phyloP scores from a whole-genome alignment of 495 filamentous ascomycete genomes.

The Talaromyces nanjingensis region DNA sequence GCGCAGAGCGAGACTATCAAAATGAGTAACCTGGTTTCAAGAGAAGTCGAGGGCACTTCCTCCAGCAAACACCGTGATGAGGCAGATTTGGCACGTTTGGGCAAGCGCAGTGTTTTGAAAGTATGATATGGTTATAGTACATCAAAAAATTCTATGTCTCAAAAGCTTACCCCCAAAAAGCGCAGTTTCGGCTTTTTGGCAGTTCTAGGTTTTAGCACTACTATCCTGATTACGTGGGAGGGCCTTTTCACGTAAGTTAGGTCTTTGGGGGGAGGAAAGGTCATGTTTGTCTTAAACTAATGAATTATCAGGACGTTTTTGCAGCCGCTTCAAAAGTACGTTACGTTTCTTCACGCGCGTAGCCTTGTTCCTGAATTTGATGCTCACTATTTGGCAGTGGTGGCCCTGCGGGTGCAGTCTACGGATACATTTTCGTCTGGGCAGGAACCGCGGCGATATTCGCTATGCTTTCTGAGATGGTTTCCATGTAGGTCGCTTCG shows the following conservation, averaged over 20 bases:
- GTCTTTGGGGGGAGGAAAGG: neutral
- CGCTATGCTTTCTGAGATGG: slow-evolving; percentile 33
- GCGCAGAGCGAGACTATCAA: neutral
- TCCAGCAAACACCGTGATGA: slow-evolving; percentile 29
- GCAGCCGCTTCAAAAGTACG: slow-evolving; percentile 3
- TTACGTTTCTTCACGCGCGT: neutral
- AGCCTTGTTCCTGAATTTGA: neutral
- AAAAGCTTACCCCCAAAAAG: slow-evolving; percentile 11
- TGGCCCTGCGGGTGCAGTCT: slow-evolving; percentile 45
- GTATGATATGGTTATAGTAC: slow-evolving; percentile 11
- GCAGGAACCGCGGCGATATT: slow-evolving; percentile 23
- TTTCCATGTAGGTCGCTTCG: slow-evolving; percentile 27
- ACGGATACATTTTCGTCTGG: slow-evolving; percentile 46
- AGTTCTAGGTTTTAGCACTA: slow-evolving; percentile 45
- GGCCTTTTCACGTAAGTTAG: slow-evolving; percentile 28
- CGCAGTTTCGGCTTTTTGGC: slow-evolving; percentile 43
- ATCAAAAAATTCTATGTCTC: neutral
- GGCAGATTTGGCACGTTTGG: slow-evolving; percentile 35
- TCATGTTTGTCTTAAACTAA: neutral
- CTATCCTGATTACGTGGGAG: slow-evolving; percentile 46
- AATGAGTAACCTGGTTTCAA: neutral
- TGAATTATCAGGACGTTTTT: neutral
- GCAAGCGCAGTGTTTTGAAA: slow-evolving; percentile 45
- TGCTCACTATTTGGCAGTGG: slow-evolving; percentile 21
- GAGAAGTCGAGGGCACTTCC: slow-evolving; percentile 13